A percentile compares a stretch with the other conserved stretches of the same genome.
Evolutionary conservation across 139 green algal genomes (phyloP).

Genomic region (Picochlorum sp.): DNA sequence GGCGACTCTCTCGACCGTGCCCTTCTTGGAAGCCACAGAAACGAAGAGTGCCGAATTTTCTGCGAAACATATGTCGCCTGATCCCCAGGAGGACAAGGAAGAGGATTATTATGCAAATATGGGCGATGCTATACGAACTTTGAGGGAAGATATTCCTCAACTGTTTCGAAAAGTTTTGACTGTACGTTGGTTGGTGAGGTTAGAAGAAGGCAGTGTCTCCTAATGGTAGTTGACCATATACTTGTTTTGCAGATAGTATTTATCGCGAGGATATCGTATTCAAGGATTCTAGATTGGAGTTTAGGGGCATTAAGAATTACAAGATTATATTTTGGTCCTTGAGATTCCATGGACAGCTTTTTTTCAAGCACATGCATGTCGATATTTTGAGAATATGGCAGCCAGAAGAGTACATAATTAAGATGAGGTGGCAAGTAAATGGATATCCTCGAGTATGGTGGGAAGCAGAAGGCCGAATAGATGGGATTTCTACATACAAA

Average conservation of each 20-base stretch:
- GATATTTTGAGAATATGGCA: slow-evolving; percentile 89
- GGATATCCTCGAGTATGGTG: slow-evolving; percentile 78
- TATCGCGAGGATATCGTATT: slow-evolving; percentile 91
- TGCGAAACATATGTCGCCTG: not conserved
- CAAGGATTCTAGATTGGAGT: slow-evolving; percentile 69
- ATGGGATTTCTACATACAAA: slow-evolving; percentile 87
- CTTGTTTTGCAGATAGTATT: slow-evolving; percentile 36
- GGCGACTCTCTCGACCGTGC: too few relatives aligned
- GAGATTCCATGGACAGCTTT: slow-evolving; percentile 78
- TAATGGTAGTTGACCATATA: slow-evolving; percentile 47
- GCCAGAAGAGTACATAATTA: slow-evolving; percentile 71
- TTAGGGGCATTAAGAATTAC: slow-evolving; percentile 84
- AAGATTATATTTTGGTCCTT: slow-evolving; percentile 84
- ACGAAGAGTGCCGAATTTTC: slow-evolving; percentile 1
- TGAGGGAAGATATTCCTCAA: slow-evolving; percentile 77
- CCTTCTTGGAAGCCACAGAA: not conserved
- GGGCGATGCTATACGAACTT: slow-evolving; percentile 78
- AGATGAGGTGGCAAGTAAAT: slow-evolving; percentile 79
- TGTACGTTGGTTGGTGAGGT: slow-evolving; percentile 16
- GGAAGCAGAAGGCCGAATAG: slow-evolving; percentile 77
- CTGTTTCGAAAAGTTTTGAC: slow-evolving; percentile 76
- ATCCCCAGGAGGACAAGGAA: slow-evolving; percentile 12
- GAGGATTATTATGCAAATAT: slow-evolving; percentile 91
- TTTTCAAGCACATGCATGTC: slow-evolving; percentile 78
- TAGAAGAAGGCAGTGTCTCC: too few relatives aligned